phyloP scores from a whole-genome alignment of 2,329 filamentous ascomycete species.

The Fusarium keratoplasticum region DNA sequence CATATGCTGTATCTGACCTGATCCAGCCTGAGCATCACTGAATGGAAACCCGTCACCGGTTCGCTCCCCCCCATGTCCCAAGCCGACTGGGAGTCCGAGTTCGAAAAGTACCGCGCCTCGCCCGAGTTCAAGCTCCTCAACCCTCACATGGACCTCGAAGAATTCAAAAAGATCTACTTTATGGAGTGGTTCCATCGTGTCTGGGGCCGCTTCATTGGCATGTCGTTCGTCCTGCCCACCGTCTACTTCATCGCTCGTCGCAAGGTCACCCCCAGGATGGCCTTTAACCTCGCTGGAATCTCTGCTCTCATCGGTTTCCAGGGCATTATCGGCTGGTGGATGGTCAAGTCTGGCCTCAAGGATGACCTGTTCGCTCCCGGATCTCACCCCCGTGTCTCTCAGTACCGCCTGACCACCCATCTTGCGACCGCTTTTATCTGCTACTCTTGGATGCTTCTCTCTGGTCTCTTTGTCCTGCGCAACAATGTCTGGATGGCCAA shows the following conservation, averaged over 20 bases:
- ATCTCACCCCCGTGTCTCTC: slow-evolving; percentile 89
- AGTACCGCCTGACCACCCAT: slow-evolving; percentile 92
- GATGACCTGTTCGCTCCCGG: slow-evolving; percentile 95
- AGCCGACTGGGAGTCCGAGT: slow-evolving; percentile 91
- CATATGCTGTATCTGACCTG: slow-evolving; percentile 3
- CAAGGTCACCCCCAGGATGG: slow-evolving; percentile 82
- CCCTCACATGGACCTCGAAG: slow-evolving; percentile 88
- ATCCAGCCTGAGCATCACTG: slow-evolving; percentile 89
- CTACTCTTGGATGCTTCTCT: slow-evolving; percentile 94
- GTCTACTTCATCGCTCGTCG: slow-evolving; percentile 87
- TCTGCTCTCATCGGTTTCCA: slow-evolving; percentile 93
- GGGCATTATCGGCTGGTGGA: slow-evolving; percentile 98
- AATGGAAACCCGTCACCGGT: slow-evolving; percentile 97
- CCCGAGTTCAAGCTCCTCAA: slow-evolving; percentile 95
- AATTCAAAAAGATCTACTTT: slow-evolving; percentile 99
- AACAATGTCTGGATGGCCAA: slow-evolving; percentile 77
- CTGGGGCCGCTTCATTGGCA: slow-evolving; percentile 91
- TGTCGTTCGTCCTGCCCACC: slow-evolving; percentile 90
- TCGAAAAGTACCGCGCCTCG: slow-evolving; percentile 89
- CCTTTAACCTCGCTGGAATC: slow-evolving; percentile 82
- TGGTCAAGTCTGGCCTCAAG: slow-evolving; percentile 96
- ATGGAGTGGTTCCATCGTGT: slow-evolving; percentile 99
- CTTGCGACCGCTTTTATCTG: slow-evolving; percentile 91
- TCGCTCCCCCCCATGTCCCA: slow-evolving; percentile 83
- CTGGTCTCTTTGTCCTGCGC: slow-evolving; percentile 86